A percentile compares a stretch with the other conserved stretches of the same genome.
phyloP scores from a whole-genome alignment of 129 eudicot genomes.

The Cynara cardunculus region DNA sequence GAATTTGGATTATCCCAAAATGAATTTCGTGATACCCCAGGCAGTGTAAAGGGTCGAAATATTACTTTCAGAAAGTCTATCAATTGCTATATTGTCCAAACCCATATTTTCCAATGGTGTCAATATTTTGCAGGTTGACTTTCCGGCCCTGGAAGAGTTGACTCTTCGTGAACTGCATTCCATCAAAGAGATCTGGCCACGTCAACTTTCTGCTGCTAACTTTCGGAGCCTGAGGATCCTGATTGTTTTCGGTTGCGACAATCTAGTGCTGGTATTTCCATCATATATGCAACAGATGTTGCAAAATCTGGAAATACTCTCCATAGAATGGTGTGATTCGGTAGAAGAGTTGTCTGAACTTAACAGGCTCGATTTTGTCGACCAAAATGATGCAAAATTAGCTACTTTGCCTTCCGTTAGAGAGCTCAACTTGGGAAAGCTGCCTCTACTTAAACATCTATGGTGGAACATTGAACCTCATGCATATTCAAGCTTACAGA shows the following conservation, averaged over 20 bases:
- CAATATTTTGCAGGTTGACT: conserved; percentile 34
- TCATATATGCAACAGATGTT: conserved; percentile 28
- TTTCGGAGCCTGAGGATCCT: conserved; percentile 36
- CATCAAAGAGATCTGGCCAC: conserved; percentile 35
- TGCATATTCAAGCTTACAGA: conserved; percentile 27
- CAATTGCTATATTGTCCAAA: not conserved
- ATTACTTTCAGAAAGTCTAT: not conserved
- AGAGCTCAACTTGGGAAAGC: conserved; percentile 34
- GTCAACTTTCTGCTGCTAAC: conserved; percentile 28
- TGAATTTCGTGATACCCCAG: not conserved
- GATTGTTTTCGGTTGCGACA: conserved; percentile 31
- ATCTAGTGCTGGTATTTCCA: conserved; percentile 24
- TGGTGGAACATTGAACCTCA: conserved; percentile 36
- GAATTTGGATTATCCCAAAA: too few relatives aligned
- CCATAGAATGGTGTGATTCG: conserved; percentile 39
- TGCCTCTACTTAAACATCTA: conserved; percentile 33
- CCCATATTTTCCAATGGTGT: conserved; percentile 1
- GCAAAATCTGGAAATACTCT: conserved; percentile 38
- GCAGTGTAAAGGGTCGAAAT: not conserved
- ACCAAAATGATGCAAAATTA: conserved; percentile 15
- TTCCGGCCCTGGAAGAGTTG: conserved; percentile 45
- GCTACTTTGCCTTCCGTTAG: conserved; percentile 31
- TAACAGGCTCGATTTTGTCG: not conserved
- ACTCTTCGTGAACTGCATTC: conserved; percentile 38
- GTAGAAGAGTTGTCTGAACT: conserved; percentile 35